A percentile compares a stretch with the other conserved stretches of the same genome.
phyloP scores from a whole-genome alignment of 306 rosid species.

The Medicago ruthenica region DNA sequence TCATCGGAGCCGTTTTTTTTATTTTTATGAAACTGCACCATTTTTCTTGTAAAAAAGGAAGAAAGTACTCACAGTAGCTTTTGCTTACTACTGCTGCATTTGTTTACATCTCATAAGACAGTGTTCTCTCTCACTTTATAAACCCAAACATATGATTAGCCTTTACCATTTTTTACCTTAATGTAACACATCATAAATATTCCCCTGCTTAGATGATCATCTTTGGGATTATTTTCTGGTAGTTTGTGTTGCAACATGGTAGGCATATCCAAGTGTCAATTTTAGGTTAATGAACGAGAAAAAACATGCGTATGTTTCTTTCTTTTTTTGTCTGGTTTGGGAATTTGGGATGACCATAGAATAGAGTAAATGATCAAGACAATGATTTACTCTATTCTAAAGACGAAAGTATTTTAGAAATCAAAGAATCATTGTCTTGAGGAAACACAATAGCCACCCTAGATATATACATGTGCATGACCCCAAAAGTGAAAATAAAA shows the following conservation, averaged over 20 bases:
- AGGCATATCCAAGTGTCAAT: constrained; percentile 8
- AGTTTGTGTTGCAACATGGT: not conserved
- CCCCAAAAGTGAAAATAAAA: constrained; percentile 19
- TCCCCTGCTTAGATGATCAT: not conserved
- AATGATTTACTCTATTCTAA: too few species aligned
- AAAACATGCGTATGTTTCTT: not conserved
- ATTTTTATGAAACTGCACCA: not conserved
- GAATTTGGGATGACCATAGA: not conserved
- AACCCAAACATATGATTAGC: not conserved
- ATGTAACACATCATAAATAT: too few species aligned
- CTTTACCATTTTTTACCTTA: not conserved
- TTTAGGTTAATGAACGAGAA: not conserved
- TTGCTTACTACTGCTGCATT: not conserved
- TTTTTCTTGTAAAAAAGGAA: not conserved
- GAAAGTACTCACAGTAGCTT: not conserved
- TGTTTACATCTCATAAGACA: not conserved
- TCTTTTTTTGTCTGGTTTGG: not conserved
- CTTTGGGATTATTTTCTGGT: not conserved
- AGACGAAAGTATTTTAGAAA: too few species aligned
- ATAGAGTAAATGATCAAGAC: not conserved
- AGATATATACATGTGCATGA: not conserved
- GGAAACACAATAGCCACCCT: not conserved
- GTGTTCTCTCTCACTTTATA: too few species aligned
- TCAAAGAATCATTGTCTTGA: too few species aligned
- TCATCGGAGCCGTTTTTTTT: not conserved